These are phyloP conservation scores for Odontarrhena argentea DNA, from an alignment of 345 rosid species.

Conservation along the genomic window DNA sequence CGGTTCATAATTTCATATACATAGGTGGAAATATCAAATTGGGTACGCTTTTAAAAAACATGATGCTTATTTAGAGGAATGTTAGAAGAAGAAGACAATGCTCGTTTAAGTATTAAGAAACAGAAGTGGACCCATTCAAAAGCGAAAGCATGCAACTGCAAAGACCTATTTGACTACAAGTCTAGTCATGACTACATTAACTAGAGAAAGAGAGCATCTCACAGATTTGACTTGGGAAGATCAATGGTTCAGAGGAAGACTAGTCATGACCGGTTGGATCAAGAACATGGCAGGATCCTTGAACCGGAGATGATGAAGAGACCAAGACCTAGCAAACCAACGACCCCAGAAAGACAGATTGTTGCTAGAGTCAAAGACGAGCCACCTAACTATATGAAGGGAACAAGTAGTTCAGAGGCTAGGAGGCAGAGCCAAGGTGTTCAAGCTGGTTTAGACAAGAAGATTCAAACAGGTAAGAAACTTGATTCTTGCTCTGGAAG, in stretches of 20 bases:
- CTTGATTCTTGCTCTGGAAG: constrained; percentile 40
- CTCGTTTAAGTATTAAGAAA: too few species aligned
- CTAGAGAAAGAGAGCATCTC: constrained; percentile 4
- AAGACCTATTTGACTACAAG: too few species aligned
- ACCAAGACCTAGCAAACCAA: constrained; percentile 42
- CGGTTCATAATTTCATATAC: too few species aligned
- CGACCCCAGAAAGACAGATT: constrained; percentile 6
- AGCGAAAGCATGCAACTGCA: too few species aligned
- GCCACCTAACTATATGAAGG: constrained; percentile 74
- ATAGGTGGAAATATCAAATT: too few species aligned
- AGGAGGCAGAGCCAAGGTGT: constrained; percentile 45
- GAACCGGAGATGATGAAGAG: constrained; percentile 66
- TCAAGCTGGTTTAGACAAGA: constrained; percentile 24
- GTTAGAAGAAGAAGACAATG: too few species aligned
- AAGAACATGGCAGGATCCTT: constrained; percentile 51
- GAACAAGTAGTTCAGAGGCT: constrained; percentile 73
- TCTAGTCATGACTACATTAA: too few species aligned
- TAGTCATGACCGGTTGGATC: constrained; percentile 42
- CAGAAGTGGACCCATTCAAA: too few species aligned
- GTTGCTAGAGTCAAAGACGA: constrained; percentile 36
- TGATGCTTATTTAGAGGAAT: too few species aligned
- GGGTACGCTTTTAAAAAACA: too few species aligned
- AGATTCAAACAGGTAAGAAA: constrained; percentile 37
- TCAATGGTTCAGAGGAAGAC: constrained; percentile 68
- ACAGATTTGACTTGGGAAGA: background rate